A percentile compares a stretch with the other conserved stretches of the same genome.
Evolutionary conservation across 2,329 filamentous ascomycete species (phyloP).

Genomic region (Biscogniauxia sp.): DNA sequence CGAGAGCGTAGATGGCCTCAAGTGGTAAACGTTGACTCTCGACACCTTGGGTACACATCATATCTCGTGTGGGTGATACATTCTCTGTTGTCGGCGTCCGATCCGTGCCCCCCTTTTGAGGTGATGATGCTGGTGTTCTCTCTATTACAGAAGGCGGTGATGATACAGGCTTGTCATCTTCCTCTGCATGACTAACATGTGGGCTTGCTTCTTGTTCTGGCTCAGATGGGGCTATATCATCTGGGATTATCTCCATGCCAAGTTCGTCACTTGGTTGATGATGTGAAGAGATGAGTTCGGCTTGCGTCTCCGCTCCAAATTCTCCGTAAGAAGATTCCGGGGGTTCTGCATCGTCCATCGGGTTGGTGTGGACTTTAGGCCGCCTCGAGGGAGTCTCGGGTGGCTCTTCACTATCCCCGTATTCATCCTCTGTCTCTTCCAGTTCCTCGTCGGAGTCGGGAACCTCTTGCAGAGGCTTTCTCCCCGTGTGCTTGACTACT

Average conservation of each 20-base stretch:
- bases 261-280: slow-evolving; percentile 11
- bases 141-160: slow-evolving; percentile 11
- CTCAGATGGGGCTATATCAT: slow-evolving; percentile 2
- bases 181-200: neutral
- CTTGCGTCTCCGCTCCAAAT: slow-evolving; percentile 24
- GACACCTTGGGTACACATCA: slow-evolving; percentile 27
- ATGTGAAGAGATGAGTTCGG: slow-evolving; percentile 17
- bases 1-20: slow-evolving; percentile 29
- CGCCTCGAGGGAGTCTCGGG: slow-evolving; percentile 2
- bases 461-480: slow-evolving; percentile 28
- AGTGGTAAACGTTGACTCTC: slow-evolving; percentile 35
- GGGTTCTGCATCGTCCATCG: slow-evolving; percentile 10
- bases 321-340: slow-evolving; percentile 15
- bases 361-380: neutral
- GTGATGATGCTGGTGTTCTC: slow-evolving; percentile 12
- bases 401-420: slow-evolving; percentile 20
- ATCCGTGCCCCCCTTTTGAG: slow-evolving; percentile 6
- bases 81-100: slow-evolving; percentile 13
- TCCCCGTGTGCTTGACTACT: slow-evolving; percentile 16
- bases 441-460: slow-evolving; percentile 30
- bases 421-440: slow-evolving; percentile 25
- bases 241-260: slow-evolving; percentile 5
- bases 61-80: slow-evolving; percentile 13
- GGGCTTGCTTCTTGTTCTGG: neutral
- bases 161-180: neutral